phyloP scores from a whole-genome alignment of 2,329 filamentous ascomycete genomes.

The Epichloe hybrida region DNA sequence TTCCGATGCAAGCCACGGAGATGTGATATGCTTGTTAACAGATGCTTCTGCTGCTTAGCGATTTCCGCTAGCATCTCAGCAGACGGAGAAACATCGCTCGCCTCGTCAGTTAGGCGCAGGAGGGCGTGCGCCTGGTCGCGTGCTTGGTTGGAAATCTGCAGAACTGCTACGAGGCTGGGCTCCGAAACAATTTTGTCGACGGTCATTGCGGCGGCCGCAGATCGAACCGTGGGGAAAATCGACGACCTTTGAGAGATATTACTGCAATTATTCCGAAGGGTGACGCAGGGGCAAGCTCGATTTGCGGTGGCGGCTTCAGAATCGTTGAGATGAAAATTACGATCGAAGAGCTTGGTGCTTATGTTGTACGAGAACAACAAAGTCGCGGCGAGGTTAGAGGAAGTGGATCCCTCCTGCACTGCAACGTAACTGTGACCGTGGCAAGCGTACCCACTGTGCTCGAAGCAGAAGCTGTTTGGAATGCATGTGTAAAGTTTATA shows the following conservation, averaged over 20 bases:
- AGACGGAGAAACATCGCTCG: conserved; percentile 28
- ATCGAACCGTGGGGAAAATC: not conserved
- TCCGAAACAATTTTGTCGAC: conserved; percentile 28
- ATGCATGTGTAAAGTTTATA: too few species aligned
- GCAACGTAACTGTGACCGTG: too few species aligned
- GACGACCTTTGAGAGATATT: not conserved
- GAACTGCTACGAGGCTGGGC: conserved; percentile 47
- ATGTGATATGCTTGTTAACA: conserved; percentile 66
- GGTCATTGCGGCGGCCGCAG: conserved; percentile 16
- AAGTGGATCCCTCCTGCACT: not conserved
- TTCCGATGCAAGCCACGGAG: conserved; percentile 73
- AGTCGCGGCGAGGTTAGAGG: not conserved
- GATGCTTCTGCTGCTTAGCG: conserved; percentile 64
- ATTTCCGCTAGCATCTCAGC: conserved; percentile 42
- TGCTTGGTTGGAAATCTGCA: conserved; percentile 60
- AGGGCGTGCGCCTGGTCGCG: conserved; percentile 58
- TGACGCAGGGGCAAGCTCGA: not conserved
- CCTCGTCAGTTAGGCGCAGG: conserved; percentile 38
- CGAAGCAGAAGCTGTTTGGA: too few species aligned
- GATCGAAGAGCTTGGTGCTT: not conserved
- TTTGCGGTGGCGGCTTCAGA: not conserved
- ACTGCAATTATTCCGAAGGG: not conserved
- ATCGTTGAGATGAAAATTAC: not conserved
- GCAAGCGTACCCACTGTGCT: too few species aligned
- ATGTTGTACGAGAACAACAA: too few species aligned